Evolutionary conservation across 371 early-diverging fungal species (phyloP).

Genomic region (Mucor racemosus): DNA sequence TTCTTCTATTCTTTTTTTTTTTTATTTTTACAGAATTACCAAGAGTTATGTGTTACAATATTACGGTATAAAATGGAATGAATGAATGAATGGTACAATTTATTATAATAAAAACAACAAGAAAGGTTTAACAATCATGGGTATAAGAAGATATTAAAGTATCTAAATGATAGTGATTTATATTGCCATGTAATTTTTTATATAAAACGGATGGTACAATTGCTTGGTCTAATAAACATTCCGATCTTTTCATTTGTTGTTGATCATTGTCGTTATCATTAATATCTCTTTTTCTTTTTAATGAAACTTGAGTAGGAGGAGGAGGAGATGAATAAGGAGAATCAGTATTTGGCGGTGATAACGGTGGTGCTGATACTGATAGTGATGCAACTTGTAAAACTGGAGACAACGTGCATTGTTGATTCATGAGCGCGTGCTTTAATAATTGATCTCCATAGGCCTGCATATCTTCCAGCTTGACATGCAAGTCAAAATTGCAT

Average conservation of each 20-base stretch:
- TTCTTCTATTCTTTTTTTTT: too few species aligned
- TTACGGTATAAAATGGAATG: too few species aligned
- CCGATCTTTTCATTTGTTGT: not conserved
- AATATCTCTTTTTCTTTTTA: slow-evolving; percentile 6
- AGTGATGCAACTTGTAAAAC: not conserved
- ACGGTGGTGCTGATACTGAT: slow-evolving; percentile 7
- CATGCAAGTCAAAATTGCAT: slow-evolving; percentile 81
- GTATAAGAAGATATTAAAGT: slow-evolving; percentile 15
- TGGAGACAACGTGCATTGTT: not conserved
- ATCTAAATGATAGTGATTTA: slow-evolving; percentile 15
- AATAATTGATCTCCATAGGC: slow-evolving; percentile 68
- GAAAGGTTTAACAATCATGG: slow-evolving; percentile 12
- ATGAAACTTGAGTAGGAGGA: not conserved
- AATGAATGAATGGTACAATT: slow-evolving; percentile 4
- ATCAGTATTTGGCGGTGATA: slow-evolving; percentile 5
- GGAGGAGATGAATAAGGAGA: not conserved
- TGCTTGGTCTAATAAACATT: slow-evolving; percentile 7
- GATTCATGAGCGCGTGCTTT: slow-evolving; percentile 28
- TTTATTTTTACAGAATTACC: not conserved
- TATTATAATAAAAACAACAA: not conserved
- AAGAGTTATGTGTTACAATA: not conserved
- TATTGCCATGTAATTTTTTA: slow-evolving; percentile 4
- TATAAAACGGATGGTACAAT: not conserved
- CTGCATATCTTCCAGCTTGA: slow-evolving; percentile 72
- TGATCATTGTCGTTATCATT: not conserved